These are phyloP conservation scores for Lactuca saligna DNA, from an alignment of 129 eudicot genomes.

Conservation along the genomic window DNA sequence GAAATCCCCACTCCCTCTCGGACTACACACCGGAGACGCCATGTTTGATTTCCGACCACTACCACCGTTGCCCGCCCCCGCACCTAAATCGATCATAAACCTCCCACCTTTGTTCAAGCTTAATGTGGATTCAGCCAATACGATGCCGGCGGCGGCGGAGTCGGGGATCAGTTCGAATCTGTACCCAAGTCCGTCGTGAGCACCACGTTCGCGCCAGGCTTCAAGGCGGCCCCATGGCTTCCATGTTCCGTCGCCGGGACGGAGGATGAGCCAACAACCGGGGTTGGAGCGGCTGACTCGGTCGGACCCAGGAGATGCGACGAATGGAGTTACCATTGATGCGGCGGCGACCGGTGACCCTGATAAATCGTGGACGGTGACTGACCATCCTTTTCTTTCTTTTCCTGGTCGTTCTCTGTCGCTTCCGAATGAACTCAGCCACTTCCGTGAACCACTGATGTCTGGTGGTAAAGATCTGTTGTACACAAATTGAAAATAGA, in stretches of 20 bases:
- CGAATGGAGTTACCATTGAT: background rate
- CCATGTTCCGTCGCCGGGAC: slow-evolving; percentile 1
- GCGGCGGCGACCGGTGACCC: background rate
- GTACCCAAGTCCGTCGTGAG: slow-evolving; percentile 56
- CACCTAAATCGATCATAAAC: slow-evolving; percentile 45
- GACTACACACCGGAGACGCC: slow-evolving; percentile 50
- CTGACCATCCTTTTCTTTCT: background rate
- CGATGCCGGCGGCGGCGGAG: slow-evolving; percentile 47
- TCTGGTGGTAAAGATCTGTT: background rate
- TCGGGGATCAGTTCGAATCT: slow-evolving; percentile 64
- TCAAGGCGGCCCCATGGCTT: background rate
- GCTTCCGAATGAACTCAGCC: background rate
- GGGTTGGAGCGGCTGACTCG: background rate
- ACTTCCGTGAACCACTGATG: background rate
- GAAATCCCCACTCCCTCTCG: slow-evolving; percentile 56
- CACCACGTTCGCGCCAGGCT: slow-evolving; percentile 3
- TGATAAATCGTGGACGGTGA: background rate
- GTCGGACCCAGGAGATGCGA: background rate
- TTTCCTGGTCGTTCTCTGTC: background rate
- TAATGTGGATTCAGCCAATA: slow-evolving; percentile 49
- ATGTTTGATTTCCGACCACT: slow-evolving; percentile 21
- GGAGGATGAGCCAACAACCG: background rate
- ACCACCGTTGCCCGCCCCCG: background rate
- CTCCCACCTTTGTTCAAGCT: slow-evolving; percentile 58
- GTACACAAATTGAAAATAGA: background rate